Conservation (phyloP, 202 grass and related monocot species). For the Elaeis oleifera region DNA sequence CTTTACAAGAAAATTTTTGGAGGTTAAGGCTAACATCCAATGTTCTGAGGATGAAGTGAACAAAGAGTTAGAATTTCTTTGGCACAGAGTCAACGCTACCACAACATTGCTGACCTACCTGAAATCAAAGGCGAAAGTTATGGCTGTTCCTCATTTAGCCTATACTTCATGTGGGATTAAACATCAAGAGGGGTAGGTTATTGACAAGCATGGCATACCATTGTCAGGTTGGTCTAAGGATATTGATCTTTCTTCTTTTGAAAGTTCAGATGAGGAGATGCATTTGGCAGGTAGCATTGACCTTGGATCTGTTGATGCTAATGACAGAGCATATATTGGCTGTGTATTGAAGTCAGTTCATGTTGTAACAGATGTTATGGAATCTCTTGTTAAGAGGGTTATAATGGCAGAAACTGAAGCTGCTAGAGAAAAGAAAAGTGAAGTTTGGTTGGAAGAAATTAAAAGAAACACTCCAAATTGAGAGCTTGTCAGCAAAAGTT, state of each 20-base stretch:
- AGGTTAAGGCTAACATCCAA: slow-evolving; percentile 37
- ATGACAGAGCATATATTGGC: slow-evolving; percentile 30
- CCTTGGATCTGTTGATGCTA: slow-evolving; percentile 2
- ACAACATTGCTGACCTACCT: slow-evolving; percentile 64
- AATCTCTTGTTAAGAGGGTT: slow-evolving; percentile 61
- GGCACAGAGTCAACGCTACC: slow-evolving; percentile 64
- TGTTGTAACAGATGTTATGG: slow-evolving; percentile 60
- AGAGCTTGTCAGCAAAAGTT: slow-evolving; percentile 54
- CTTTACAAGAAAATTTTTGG: slow-evolving; percentile 43
- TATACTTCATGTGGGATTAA: slow-evolving; percentile 52
- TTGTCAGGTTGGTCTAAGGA: slow-evolving; percentile 53
- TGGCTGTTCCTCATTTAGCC: slow-evolving; percentile 56
- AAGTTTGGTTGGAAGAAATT: slow-evolving; percentile 75
- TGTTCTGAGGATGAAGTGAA: slow-evolving; percentile 42
- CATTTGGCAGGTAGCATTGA: slow-evolving; percentile 8
- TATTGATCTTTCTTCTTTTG: slow-evolving; percentile 5
- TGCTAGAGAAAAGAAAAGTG: slow-evolving; percentile 57
- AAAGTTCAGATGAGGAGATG: slow-evolving; percentile 9
- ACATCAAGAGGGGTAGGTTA: slow-evolving; percentile 52
- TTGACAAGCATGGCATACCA: slow-evolving; percentile 51
- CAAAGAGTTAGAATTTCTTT: slow-evolving; percentile 57
- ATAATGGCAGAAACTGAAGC: slow-evolving; percentile 58
- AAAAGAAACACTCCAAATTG: slow-evolving; percentile 71
- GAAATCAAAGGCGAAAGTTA: slow-evolving; percentile 75
- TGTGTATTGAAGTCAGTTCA: slow-evolving; percentile 57